Base-by-base conservation (phyloP, 805 yeast genomes). In the Spathaspora gorwiae region DNA sequence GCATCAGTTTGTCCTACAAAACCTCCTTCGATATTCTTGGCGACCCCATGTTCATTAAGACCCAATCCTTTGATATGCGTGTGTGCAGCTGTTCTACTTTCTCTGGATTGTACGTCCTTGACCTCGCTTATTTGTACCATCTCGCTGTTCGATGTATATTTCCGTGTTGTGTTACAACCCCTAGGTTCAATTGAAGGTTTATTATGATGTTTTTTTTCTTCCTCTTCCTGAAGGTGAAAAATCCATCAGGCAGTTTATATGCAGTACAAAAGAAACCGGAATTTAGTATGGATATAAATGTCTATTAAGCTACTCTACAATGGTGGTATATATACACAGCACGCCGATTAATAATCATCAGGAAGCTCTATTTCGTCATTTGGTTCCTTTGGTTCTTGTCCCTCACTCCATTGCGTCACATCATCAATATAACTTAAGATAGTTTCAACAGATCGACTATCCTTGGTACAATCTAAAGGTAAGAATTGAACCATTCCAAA, bases 401-500 rank as follows among this genome's bases (percentile, higher is more conserved):
- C 70, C 61, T 94, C 99, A 19, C 88, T 83, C 99, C 99, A 94
- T 61, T 94, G 99, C 0, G 99, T 94, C 27, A 92, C 85, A 62
- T 94, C 99, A 60, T 94, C 99, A 19, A 94, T 87, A 61, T 90
- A 90, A 59, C 95, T 85, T 53, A 94, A 72, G 44, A 94, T 92
- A 0, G 90, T 83, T 10, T 84, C 80, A 19, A 94, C 84, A 40
- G 89, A 79, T 37, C 83, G 88, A 40, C 89, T 81, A 39, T 82
- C 84, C 55, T 74, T 73, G 27, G 73, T 63, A 52, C 83, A 78
- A 59, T 90, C 95, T 51, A 94, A 73, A 0, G 99, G 98, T 52
- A 94, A 68, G 59, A 90, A 94, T 61, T 94, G 97, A 2, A 94
- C 97, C 99, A 94, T 94, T 6, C 99, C 99, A 62, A 94, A 94